Conservation (phyloP, 2,329 filamentous ascomycete genomes). For the Eutypella sp. region DNA sequence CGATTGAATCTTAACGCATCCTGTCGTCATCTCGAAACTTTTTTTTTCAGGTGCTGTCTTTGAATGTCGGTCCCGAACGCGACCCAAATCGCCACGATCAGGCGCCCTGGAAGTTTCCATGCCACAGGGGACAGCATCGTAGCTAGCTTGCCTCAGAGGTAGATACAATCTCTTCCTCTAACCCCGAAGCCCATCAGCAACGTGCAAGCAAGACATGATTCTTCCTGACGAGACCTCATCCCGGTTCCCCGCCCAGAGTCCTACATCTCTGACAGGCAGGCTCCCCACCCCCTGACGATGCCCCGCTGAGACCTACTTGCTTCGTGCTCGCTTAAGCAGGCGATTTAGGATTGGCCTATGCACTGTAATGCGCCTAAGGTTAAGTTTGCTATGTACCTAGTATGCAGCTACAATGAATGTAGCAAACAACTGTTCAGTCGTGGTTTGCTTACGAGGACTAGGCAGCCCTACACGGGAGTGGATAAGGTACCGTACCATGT, state of each 20-base stretch:
- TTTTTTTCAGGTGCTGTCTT: not conserved
- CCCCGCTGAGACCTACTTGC: not conserved
- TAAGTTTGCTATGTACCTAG: not conserved
- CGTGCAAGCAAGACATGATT: not conserved
- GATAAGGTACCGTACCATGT: not conserved
- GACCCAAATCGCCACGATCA: not conserved
- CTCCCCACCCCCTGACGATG: not conserved
- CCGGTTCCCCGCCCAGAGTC: not conserved
- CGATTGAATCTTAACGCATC: not conserved
- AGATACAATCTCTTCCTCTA: no score
- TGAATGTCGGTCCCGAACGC: not conserved
- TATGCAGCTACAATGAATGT: slow-evolving; percentile 1
- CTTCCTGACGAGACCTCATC: not conserved
- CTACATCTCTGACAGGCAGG: not conserved
- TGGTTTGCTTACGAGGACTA: not conserved
- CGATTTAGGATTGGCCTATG: not conserved
- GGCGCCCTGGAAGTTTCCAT: not conserved
- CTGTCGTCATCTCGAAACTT: not conserved
- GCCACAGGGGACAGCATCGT: not conserved
- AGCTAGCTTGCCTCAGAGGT: no score
- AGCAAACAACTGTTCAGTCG: not conserved
- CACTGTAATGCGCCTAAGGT: not conserved
- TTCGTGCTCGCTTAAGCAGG: not conserved
- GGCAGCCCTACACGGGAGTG: not conserved
- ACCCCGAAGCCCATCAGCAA: no score